These are phyloP conservation scores for Nyctanthes arbortristis DNA, from an alignment of 257 asterid species.

Conservation along the genomic window DNA sequence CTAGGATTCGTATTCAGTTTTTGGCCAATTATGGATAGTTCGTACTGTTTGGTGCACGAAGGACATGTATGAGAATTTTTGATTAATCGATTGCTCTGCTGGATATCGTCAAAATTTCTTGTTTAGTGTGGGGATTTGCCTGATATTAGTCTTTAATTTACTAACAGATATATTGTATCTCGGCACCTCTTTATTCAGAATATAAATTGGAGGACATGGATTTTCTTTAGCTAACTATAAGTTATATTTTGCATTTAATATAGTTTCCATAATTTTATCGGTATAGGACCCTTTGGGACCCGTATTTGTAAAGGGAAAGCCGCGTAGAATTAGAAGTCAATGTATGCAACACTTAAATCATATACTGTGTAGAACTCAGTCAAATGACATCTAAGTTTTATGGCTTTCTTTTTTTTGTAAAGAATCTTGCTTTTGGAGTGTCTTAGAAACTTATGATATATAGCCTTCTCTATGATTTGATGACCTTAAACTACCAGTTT, in stretches of 20 bases:
- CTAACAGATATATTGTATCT: neutral
- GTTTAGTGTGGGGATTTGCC: neutral
- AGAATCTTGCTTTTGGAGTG: too few species aligned
- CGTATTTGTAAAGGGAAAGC: too few species aligned
- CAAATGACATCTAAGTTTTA: too few species aligned
- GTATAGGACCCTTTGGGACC: too few species aligned
- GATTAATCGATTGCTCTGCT: neutral
- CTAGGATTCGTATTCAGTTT: neutral
- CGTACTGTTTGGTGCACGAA: neutral
- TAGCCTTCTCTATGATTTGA: too few species aligned
- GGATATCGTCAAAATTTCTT: neutral
- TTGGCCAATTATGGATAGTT: neutral
- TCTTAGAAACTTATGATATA: too few species aligned
- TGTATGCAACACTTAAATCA: too few species aligned
- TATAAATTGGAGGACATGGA: neutral
- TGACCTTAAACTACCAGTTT: too few species aligned
- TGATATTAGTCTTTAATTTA: neutral
- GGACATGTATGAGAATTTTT: neutral
- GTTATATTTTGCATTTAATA: neutral
- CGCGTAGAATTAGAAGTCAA: too few species aligned
- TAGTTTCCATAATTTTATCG: neutral
- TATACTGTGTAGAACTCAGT: too few species aligned
- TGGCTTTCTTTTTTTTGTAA: too few species aligned
- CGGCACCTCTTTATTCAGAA: neutral
- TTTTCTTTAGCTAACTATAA: neutral